These are phyloP conservation scores for Aspergillus ruber DNA, from an alignment of 2,329 filamentous ascomycete genomes.

Conservation along the genomic window DNA sequence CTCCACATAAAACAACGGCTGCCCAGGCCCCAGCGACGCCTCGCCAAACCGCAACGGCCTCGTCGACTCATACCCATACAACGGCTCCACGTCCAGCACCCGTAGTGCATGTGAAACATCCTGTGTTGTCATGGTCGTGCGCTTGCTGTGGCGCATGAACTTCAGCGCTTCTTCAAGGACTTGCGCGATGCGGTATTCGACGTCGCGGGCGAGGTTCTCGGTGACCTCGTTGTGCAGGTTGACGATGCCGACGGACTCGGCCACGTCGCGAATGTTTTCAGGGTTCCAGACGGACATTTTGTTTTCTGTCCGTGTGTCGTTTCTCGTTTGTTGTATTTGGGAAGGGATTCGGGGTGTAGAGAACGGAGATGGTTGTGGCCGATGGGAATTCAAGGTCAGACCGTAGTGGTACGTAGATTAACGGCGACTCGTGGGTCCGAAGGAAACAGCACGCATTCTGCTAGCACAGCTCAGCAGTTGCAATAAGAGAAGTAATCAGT, in stretches of 20 bases:
- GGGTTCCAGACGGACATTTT: slow-evolving; percentile 78
- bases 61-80: slow-evolving; percentile 94
- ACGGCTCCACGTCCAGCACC: slow-evolving; percentile 83
- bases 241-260: slow-evolving; percentile 86
- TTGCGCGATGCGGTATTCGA: slow-evolving; percentile 90
- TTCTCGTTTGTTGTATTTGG: not conserved
- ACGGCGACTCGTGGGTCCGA: not conserved
- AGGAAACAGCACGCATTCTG: not conserved
- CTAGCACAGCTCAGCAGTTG: not conserved
- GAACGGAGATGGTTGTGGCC: slow-evolving; percentile 2
- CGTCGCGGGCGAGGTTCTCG: slow-evolving; percentile 81
- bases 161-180: slow-evolving; percentile 90
- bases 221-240: slow-evolving; percentile 77
- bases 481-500: not conserved
- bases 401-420: not conserved
- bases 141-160: slow-evolving; percentile 86
- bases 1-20: slow-evolving; percentile 94
- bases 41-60: slow-evolving; percentile 86
- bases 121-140: slow-evolving; percentile 80
- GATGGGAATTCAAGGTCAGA: not conserved
- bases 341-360: slow-evolving; percentile 1
- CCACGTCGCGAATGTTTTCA: slow-evolving; percentile 91
- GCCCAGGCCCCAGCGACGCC: slow-evolving; percentile 84
- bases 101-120: slow-evolving; percentile 82
- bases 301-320: not conserved